Base-by-base conservation (phyloP, 2,329 filamentous ascomycete species). In the Chaetomiaceae sp. region DNA sequence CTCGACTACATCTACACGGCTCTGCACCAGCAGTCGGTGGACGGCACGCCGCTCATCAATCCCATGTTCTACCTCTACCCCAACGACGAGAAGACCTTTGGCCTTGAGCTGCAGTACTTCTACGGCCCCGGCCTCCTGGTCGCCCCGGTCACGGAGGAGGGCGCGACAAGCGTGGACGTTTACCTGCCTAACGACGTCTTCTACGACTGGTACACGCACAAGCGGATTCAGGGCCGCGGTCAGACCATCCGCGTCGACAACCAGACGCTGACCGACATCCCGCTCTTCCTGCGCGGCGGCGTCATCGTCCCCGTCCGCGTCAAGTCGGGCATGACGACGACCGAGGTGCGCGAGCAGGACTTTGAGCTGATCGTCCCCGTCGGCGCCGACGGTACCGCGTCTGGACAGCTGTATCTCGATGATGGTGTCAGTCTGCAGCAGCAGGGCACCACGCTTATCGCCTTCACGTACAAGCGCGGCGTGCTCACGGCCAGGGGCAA, bases 1-100 rank as follows among this genome's bases (percentile, higher is more conserved):
- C 73, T 91, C 12, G 87, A 89, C 65, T 90, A 90, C 70, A 76
- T 88, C 54, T 90, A 90, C 74, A 89, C 87, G 1, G 81, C 82
- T 0, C 71, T 89, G 58, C 75, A 85, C 64, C 68, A 70, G 49
- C 85, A 89, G 67, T 78, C 75, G 14, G 64, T 73, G 15, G 80
- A 79, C 39, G 87, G 87, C 47, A 82, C 78, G 1, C 86, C 87
- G 0, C 72, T 83, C 58, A 69, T 89, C 45, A 83, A 80, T 67
- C 86, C 87, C 0, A 66, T 89, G 55, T 89, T 86, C 70, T 90
- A 83, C 69, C 64, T 81, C 15, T 90, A 89, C 65, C 87, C 75
- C 2, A 46, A 67, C n/a, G 75, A 78, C 54, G 53, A 64, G 29
- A 68, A 67, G 1, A 72, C 73, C 0, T 72, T 67, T 29, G 68